Percentiles rank a stretch among this genome's conserved stretches.
Conservation (phyloP, 345 rosid species). For the Trapa bicornis region DNA sequence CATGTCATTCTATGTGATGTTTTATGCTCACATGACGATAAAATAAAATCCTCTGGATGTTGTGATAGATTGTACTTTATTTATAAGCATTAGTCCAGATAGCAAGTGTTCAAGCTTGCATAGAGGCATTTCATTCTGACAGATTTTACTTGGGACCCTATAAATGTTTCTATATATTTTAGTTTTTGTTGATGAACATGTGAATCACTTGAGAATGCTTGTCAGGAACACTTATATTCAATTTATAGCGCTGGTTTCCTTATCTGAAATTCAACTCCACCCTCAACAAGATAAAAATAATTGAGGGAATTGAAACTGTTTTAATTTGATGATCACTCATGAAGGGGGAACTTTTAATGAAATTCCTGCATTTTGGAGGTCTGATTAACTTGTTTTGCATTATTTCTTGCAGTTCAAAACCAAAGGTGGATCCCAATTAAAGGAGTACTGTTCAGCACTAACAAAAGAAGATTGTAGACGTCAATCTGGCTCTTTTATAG, state of each 20-base stretch:
- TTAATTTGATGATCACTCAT: background rate
- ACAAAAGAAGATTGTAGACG: constrained; percentile 95
- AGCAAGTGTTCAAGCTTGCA: background rate
- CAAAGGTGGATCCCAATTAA: constrained; percentile 95
- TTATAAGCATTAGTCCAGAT: background rate
- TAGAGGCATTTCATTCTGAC: constrained; percentile 3
- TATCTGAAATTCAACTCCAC: background rate
- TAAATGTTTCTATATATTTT: background rate
- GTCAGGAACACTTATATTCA: background rate
- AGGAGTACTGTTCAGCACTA: constrained; percentile 81
- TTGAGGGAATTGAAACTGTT: background rate
- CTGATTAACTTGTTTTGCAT: background rate
- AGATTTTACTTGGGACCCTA: background rate
- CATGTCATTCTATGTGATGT: background rate
- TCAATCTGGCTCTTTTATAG: constrained; percentile 63
- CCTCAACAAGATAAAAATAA: background rate
- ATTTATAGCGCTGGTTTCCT: background rate
- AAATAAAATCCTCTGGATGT: background rate
- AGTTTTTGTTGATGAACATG: background rate
- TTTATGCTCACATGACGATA: background rate
- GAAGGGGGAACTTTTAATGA: background rate
- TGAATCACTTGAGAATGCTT: background rate
- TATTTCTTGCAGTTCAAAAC: constrained; percentile 66
- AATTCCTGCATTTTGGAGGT: no score
- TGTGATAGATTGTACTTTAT: background rate